Conservation (phyloP, 2,329 filamentous ascomycete genomes). For the Exophiala calicioides region DNA sequence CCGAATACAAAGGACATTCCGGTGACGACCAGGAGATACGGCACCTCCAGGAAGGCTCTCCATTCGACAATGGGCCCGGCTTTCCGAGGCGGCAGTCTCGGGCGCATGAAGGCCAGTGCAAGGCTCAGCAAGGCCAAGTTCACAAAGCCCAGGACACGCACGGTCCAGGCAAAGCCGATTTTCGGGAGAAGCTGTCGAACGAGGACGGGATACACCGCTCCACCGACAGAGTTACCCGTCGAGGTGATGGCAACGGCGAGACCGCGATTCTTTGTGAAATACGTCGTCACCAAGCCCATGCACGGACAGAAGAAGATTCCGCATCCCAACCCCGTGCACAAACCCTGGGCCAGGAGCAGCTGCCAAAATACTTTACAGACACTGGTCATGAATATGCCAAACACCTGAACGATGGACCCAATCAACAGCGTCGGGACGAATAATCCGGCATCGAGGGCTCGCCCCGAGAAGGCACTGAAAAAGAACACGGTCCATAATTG, state of each 20-base stretch:
- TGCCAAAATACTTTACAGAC: slow-evolving; percentile 54
- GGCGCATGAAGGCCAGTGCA: slow-evolving; percentile 44
- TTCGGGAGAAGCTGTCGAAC: slow-evolving; percentile 58
- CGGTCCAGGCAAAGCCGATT: slow-evolving; percentile 66
- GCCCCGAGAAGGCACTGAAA: slow-evolving; percentile 53
- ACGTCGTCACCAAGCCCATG: slow-evolving; percentile 59
- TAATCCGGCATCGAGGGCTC: slow-evolving; percentile 54
- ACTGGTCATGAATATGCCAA: slow-evolving; percentile 55
- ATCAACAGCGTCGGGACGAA: slow-evolving; percentile 48
- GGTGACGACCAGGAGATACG: slow-evolving; percentile 44
- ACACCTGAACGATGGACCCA: slow-evolving; percentile 46
- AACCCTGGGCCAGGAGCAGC: slow-evolving; percentile 52
- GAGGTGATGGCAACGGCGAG: slow-evolving; percentile 63
- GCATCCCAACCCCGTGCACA: slow-evolving; percentile 59
- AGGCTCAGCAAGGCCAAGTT: slow-evolving; percentile 51
- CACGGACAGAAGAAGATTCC: slow-evolving; percentile 58
- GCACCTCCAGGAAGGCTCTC: slow-evolving; percentile 52
- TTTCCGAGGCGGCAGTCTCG: slow-evolving; percentile 52
- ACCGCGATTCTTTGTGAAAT: slow-evolving; percentile 61
- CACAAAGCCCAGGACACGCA: slow-evolving; percentile 63
- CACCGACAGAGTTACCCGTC: slow-evolving; percentile 62
- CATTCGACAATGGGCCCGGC: slow-evolving; percentile 55
- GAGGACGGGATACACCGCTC: slow-evolving; percentile 63
- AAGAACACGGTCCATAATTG: slow-evolving; percentile 54
- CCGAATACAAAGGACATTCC: slow-evolving; percentile 27